phyloP scores from a whole-genome alignment of 2,329 filamentous ascomycete species.

The Colletotrichum paranaense region DNA sequence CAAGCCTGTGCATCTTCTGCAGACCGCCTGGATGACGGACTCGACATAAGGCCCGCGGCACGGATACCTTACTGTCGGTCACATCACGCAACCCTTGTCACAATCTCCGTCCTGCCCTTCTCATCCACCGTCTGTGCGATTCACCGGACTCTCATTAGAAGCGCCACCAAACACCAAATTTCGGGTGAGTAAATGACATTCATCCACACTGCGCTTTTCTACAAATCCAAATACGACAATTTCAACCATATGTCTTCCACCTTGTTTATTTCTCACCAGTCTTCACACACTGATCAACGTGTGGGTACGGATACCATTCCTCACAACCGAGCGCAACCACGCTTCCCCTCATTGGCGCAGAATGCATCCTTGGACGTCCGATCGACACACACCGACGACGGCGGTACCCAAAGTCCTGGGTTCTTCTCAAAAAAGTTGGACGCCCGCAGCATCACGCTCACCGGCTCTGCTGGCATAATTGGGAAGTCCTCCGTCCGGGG shows the following conservation, averaged over 20 bases:
- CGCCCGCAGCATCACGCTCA: slow-evolving; percentile 60
- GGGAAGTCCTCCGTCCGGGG: slow-evolving; percentile 67
- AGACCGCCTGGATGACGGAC: not conserved
- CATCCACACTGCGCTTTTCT: not conserved
- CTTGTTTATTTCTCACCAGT: no score
- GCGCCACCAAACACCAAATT: not conserved
- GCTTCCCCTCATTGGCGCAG: not conserved
- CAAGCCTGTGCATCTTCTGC: not conserved
- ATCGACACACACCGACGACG: slow-evolving; percentile 3
- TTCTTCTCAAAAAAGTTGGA: slow-evolving; percentile 65
- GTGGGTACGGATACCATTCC: not conserved
- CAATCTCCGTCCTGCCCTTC: not conserved
- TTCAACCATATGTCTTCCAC: not conserved
- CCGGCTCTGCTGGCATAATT: slow-evolving; percentile 68
- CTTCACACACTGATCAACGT: not conserved
- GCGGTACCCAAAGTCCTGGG: slow-evolving; percentile 51
- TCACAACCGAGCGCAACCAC: not conserved
- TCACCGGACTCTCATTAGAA: not conserved
- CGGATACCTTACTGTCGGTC: not conserved
- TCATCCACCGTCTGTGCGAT: not conserved
- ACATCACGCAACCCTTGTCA: not conserved
- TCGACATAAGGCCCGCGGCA: not conserved
- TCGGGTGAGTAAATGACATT: not conserved
- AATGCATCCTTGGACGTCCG: slow-evolving; percentile 1
- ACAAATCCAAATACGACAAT: not conserved